Percentiles rank a stretch among this genome's conserved stretches.
Conservation (phyloP, 352 stramenopile genomes). For the Phytophthora sojae region DNA sequence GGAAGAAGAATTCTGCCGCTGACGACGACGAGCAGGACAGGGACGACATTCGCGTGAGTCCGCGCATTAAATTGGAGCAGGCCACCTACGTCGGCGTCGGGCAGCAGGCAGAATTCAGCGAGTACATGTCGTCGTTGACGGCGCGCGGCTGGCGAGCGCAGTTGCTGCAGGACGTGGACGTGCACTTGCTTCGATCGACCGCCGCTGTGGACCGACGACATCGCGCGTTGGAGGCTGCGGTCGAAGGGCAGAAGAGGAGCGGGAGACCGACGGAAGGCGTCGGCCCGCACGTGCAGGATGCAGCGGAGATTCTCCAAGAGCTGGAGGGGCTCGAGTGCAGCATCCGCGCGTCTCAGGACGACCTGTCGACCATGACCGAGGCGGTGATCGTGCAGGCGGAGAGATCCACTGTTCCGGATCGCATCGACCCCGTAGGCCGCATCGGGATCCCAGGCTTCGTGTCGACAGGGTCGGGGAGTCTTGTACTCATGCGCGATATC, state of each 20-base stretch:
- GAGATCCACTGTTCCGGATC: slow-evolving; percentile 24
- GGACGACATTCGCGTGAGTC: slow-evolving; percentile 14
- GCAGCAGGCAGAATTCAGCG: slow-evolving; percentile 31
- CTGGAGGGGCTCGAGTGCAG: slow-evolving; percentile 28
- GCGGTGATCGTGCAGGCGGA: slow-evolving; percentile 33
- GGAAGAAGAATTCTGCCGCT: slow-evolving; percentile 9
- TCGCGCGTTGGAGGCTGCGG: slow-evolving; percentile 12
- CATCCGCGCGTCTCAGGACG: slow-evolving; percentile 34
- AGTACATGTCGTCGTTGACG: slow-evolving; percentile 36
- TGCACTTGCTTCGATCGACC: slow-evolving; percentile 36
- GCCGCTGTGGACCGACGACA: slow-evolving; percentile 31
- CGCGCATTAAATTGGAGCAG: slow-evolving; percentile 25
- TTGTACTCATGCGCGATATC: slow-evolving; percentile 39
- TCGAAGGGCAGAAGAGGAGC: slow-evolving; percentile 14
- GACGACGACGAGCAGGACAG: slow-evolving; percentile 7
- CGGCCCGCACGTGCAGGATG: slow-evolving; percentile 35
- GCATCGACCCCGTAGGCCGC: slow-evolving; percentile 27
- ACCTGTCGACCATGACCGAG: slow-evolving; percentile 40
- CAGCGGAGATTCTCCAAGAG: slow-evolving; percentile 35
- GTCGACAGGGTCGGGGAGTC: slow-evolving; percentile 24
- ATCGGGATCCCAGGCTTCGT: slow-evolving; percentile 43
- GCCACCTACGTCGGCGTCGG: slow-evolving; percentile 11
- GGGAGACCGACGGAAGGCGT: slow-evolving; percentile 16
- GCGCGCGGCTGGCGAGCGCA: slow-evolving; percentile 39
- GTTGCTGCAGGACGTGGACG: slow-evolving; percentile 39